phyloP scores from a whole-genome alignment of 441 rosid species.

The Populus trichocarpa region DNA sequence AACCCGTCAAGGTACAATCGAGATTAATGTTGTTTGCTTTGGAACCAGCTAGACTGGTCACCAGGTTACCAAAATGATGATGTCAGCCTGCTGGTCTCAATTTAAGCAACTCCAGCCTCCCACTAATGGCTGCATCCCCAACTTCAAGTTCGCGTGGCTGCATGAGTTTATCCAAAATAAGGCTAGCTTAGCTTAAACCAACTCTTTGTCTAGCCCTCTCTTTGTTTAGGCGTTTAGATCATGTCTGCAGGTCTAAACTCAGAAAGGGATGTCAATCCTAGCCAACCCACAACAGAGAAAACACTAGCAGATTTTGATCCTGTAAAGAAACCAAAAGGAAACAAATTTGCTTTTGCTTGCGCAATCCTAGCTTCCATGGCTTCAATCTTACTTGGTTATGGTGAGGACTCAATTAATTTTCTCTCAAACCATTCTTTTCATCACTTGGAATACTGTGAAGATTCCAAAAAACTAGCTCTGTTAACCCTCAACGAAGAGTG shows the following conservation, averaged over 20 bases:
- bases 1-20: too few relatives aligned
- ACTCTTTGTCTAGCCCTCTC: neutral
- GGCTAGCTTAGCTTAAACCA: neutral
- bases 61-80: neutral
- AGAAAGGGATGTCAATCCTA: slow-evolving; percentile 11
- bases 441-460: neutral
- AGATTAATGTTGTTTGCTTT: neutral
- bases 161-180: neutral
- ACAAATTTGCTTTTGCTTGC: slow-evolving; percentile 63
- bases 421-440: neutral
- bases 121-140: neutral
- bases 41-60: neutral
- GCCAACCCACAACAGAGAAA: slow-evolving; percentile 15
- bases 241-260: slow-evolving; percentile 26
- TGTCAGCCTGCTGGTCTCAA: neutral
- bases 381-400: slow-evolving; percentile 80
- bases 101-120: slow-evolving; percentile 3
- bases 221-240: neutral
- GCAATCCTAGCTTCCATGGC: slow-evolving; percentile 81
- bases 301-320: slow-evolving; percentile 50
- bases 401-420: slow-evolving; percentile 23
- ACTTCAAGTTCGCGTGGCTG: neutral
- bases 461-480: neutral
- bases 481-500: neutral
- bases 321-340: slow-evolving; percentile 53